These are phyloP conservation scores for Exidia glandulosa DNA, from an alignment of 768 basidiomycete species.

Conservation along the genomic window DNA sequence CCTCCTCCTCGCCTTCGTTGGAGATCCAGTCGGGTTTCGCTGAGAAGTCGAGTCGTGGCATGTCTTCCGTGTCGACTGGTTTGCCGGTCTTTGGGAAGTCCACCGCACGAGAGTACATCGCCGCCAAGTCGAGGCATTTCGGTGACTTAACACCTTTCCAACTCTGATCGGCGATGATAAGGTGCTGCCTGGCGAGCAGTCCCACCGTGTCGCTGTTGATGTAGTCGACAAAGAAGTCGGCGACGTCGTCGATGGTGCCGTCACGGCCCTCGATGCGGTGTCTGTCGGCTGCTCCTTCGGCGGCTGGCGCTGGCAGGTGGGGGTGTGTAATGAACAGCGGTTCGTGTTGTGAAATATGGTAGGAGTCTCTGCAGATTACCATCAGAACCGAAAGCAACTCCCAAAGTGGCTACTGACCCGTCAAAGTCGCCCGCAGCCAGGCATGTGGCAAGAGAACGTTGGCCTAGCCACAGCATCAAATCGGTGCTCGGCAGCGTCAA, in stretches of 20 bases:
- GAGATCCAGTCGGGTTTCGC: slow-evolving; percentile 75
- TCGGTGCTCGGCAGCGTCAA: background rate
- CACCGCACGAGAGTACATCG: slow-evolving; percentile 10
- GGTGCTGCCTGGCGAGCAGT: slow-evolving; percentile 9
- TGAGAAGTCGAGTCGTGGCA: slow-evolving; percentile 21
- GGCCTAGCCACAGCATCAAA: background rate
- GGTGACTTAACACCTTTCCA: slow-evolving; percentile 6
- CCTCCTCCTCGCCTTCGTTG: slow-evolving; percentile 33
- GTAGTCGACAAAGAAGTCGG: slow-evolving; percentile 11
- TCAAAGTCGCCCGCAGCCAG: slow-evolving; percentile 12
- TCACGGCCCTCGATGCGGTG: slow-evolving; percentile 1
- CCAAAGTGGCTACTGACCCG: background rate
- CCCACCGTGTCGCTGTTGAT: slow-evolving; percentile 11
- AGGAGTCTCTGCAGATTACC: background rate
- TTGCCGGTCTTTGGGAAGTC: slow-evolving; percentile 8
- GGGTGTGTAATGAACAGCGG: background rate
- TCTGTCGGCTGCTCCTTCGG: background rate
- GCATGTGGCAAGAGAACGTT: slow-evolving; percentile 4
- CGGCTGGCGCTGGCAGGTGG: background rate
- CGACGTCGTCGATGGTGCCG: slow-evolving; percentile 9
- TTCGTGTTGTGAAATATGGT: background rate
- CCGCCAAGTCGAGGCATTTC: slow-evolving; percentile 10
- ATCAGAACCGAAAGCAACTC: background rate
- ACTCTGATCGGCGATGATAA: slow-evolving; percentile 11
- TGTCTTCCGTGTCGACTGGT: background rate